Evolutionary conservation across 805 yeast genomes (phyloP).

Genomic region (Starmerella kuoi): DNA sequence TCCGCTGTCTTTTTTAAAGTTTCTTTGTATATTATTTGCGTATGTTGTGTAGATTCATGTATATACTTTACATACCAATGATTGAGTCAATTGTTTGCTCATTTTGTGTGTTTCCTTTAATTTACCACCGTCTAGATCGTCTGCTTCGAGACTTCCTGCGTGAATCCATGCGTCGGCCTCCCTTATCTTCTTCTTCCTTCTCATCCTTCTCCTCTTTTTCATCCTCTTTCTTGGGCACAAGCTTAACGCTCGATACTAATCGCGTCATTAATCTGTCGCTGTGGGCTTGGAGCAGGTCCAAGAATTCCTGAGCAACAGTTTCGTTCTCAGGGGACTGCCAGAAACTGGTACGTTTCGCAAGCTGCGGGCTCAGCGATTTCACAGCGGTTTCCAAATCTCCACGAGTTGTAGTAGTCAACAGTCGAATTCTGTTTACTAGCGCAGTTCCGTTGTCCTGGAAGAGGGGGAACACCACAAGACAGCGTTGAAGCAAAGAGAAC

Average conservation of each 20-base stretch:
- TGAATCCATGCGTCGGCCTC: neutral
- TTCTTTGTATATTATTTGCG: no score
- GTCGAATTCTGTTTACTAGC: constrained; percentile 7
- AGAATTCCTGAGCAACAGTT: neutral
- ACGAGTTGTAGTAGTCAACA: constrained; percentile 6
- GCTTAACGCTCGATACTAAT: constrained; percentile 1
- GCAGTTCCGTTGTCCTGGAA: constrained; percentile 8
- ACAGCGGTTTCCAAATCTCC: constrained; percentile 20
- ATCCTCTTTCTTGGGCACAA: neutral
- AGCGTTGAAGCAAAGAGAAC: constrained; percentile 13
- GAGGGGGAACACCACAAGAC: constrained; percentile 14
- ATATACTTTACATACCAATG: no score
- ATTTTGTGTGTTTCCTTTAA: no score
- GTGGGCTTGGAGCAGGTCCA: neutral
- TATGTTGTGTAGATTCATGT: no score
- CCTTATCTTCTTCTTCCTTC: neutral
- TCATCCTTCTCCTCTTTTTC: neutral
- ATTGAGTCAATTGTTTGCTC: no score
- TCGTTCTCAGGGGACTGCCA: constrained; percentile 1
- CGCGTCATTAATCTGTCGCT: constrained; percentile 1
- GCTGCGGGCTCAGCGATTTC: constrained; percentile 19
- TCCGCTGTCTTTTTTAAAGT: no score
- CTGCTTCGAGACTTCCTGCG: neutral
- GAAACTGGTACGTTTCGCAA: neutral
- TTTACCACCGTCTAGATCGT: neutral